Conservation (phyloP, 2,329 filamentous ascomycete species). For the Verticillium isaacii region DNA sequence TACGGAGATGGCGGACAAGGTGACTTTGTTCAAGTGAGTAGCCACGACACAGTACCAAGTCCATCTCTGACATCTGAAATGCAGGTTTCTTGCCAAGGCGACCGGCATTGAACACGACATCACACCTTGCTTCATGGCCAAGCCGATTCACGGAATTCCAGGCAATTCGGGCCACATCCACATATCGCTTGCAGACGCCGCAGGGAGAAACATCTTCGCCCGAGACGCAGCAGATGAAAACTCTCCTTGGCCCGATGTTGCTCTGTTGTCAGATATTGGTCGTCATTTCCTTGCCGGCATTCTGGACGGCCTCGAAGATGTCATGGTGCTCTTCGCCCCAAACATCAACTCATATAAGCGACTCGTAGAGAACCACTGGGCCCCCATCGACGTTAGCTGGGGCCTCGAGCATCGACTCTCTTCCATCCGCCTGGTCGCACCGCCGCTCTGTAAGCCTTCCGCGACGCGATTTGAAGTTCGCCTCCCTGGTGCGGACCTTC, state of each 20-base stretch:
- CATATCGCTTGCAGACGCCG: conserved; percentile 59
- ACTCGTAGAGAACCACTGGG: conserved; percentile 77
- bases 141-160: conserved; percentile 65
- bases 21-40: conserved; percentile 63
- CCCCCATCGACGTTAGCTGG: conserved; percentile 72
- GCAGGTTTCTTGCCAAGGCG: conserved; percentile 56
- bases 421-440: conserved; percentile 64
- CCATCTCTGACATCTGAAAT: background rate
- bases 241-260: conserved; percentile 56
- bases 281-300: conserved; percentile 69
- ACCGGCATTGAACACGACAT: conserved; percentile 66
- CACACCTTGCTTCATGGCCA: conserved; percentile 76
- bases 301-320: conserved; percentile 64
- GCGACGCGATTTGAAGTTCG: conserved; percentile 69
- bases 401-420: conserved; percentile 70
- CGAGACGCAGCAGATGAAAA: conserved; percentile 56
- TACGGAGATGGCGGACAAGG: conserved; percentile 66
- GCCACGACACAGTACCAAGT: background rate
- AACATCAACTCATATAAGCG: conserved; percentile 76
- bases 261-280: conserved; percentile 62
- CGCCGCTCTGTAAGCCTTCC: conserved; percentile 62
- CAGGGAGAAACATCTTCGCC: conserved; percentile 64
- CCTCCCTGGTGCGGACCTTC: conserved; percentile 67
- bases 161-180: conserved; percentile 76
- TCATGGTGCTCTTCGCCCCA: conserved; percentile 71